These are phyloP conservation scores for Cicer arietinum DNA, from an alignment of 306 rosid species.

Conservation along the genomic window DNA sequence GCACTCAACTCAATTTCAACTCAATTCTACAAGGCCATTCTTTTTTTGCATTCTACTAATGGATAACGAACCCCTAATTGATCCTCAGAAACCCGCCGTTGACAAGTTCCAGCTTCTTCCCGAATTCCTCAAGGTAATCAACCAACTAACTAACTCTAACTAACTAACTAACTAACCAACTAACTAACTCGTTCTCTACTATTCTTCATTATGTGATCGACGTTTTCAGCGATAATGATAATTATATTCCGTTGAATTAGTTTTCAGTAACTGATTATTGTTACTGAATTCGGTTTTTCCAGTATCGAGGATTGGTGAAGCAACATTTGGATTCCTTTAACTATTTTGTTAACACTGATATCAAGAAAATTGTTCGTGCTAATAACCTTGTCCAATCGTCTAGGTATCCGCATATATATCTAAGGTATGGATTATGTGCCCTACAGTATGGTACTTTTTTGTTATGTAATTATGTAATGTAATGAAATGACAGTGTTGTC, in stretches of 20 bases:
- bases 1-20: too few species aligned
- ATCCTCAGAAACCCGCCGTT: conserved; percentile 78
- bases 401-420: conserved; percentile 56
- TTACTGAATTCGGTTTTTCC: conserved; percentile 1
- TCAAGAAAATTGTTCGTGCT: conserved; percentile 80
- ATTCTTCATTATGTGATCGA: background rate
- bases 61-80: conserved; percentile 68
- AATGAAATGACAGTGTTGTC: background rate
- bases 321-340: conserved; percentile 95
- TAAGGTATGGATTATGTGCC: conserved; percentile 48
- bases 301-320: conserved; percentile 91
- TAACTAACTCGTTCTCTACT: background rate
- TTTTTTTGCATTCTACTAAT: background rate
- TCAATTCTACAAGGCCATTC: too few species aligned
- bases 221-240: background rate
- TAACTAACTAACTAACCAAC: background rate
- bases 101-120: conserved; percentile 90
- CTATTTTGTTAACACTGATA: conserved; percentile 71
- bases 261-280: background rate
- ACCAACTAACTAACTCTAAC: background rate
- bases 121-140: conserved; percentile 78
- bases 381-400: conserved; percentile 54
- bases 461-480: background rate
- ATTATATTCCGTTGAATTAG: background rate
- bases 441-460: too few species aligned